These are phyloP conservation scores for Dentipellis fragilis DNA, from an alignment of 768 basidiomycete genomes.

Conservation along the genomic window DNA sequence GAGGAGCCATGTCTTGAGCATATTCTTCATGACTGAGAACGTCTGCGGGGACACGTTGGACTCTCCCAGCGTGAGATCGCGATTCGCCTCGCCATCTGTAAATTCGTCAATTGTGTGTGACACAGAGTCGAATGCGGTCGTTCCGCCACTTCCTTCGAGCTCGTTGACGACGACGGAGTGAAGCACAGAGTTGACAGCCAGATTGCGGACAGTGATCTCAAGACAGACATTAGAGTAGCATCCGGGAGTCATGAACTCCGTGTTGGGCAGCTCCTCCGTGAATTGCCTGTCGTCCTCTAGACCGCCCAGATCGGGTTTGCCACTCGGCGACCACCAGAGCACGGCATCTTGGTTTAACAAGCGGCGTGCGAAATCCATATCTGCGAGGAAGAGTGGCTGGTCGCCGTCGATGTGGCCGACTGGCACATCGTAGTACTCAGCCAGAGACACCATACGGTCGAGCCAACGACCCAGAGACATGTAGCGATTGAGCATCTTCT, in stretches of 20 bases:
- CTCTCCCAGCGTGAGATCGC: slow-evolving; percentile 80
- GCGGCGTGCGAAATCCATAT: slow-evolving; percentile 84
- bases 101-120: slow-evolving; percentile 90
- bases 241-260: slow-evolving; percentile 78
- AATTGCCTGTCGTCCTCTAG: slow-evolving; percentile 78
- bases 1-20: slow-evolving; percentile 87
- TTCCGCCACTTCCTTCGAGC: slow-evolving; percentile 88
- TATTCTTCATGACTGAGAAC: slow-evolving; percentile 73
- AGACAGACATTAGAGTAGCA: slow-evolving; percentile 90
- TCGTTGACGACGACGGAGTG: slow-evolving; percentile 96
- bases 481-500: slow-evolving; percentile 81
- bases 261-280: slow-evolving; percentile 68
- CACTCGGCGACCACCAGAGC: slow-evolving; percentile 92
- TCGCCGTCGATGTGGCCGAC: slow-evolving; percentile 90
- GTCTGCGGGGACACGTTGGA: slow-evolving; percentile 80
- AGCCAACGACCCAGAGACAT: slow-evolving; percentile 71
- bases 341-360: slow-evolving; percentile 82
- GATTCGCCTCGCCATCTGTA: slow-evolving; percentile 50
- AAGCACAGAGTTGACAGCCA: slow-evolving; percentile 88
- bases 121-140: slow-evolving; percentile 88
- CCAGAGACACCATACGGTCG: slow-evolving; percentile 65
- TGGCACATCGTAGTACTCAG: slow-evolving; percentile 89
- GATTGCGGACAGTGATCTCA: slow-evolving; percentile 80
- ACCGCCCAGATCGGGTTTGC: slow-evolving; percentile 88
- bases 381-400: slow-evolving; percentile 77